Conservation (phyloP, 23 red algal genomes). For the Gracilaria gracilis region DNA sequence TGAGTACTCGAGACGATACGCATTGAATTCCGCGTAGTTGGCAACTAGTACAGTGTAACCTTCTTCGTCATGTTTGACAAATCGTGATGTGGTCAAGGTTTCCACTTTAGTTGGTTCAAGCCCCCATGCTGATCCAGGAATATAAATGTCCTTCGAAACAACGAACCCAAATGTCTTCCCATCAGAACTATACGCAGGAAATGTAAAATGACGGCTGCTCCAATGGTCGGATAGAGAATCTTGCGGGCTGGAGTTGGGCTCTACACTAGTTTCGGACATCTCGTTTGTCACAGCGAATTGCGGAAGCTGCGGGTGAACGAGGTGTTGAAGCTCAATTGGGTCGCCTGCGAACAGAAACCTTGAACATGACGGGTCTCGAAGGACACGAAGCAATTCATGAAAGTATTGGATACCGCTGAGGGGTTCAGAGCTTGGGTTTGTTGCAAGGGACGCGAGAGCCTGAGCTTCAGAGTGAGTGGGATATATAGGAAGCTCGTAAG, state of each 20-base stretch:
- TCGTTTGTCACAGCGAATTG: constrained; percentile 7
- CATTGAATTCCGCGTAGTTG: background rate
- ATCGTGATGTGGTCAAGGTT: background rate
- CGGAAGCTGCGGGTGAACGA: background rate
- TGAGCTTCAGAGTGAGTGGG: constrained; percentile 29
- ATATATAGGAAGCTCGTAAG: background rate
- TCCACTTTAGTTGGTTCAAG: background rate
- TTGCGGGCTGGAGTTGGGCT: background rate
- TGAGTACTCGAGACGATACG: constrained; percentile 10
- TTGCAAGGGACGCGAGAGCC: constrained; percentile 1
- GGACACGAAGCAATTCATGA: constrained; percentile 7
- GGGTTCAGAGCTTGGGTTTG: background rate
- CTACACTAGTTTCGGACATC: constrained; percentile 19
- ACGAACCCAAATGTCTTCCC: constrained; percentile 11
- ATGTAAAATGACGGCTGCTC: constrained; percentile 19
- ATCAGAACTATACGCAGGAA: constrained; percentile 1
- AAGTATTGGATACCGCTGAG: constrained; percentile 34
- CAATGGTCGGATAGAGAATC: constrained; percentile 24
- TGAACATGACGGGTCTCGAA: constrained; percentile 11
- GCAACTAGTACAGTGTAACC: constrained; percentile 1
- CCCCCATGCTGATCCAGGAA: constrained; percentile 18
- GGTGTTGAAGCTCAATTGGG: constrained; percentile 28
- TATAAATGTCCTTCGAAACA: constrained; percentile 5
- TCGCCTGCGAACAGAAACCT: constrained; percentile 10
- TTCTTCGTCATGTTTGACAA: constrained; percentile 10